A percentile compares a stretch with the other conserved stretches of the same genome.
Conservation (phyloP, 768 basidiomycete genomes). For the Lactarius indigo region DNA sequence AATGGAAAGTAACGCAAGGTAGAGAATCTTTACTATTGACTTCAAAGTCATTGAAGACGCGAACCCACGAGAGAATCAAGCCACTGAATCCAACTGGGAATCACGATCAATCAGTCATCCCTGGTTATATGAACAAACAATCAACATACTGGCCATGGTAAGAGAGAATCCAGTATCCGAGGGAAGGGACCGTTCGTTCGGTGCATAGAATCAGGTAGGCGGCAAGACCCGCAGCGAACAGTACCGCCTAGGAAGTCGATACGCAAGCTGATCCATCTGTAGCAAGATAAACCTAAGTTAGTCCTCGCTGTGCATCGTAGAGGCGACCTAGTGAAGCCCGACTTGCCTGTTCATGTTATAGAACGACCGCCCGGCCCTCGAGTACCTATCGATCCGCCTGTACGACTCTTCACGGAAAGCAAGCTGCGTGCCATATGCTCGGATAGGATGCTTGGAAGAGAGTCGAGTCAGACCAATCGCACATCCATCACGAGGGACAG, state of each 20-base stretch:
- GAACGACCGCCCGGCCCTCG: conserved; percentile 39
- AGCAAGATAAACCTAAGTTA: neutral
- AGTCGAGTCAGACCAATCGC: neutral
- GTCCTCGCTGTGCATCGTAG: neutral
- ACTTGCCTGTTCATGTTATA: conserved; percentile 47
- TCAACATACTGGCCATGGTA: conserved; percentile 39
- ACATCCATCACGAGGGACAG: too few species aligned
- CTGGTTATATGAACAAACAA: neutral
- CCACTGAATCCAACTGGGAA: conserved; percentile 50
- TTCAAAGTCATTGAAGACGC: conserved; percentile 45
- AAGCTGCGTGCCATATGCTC: conserved; percentile 53
- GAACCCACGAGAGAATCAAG: conserved; percentile 50
- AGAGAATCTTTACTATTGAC: conserved; percentile 39
- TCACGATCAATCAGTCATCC: conserved; percentile 1
- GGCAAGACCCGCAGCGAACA: conserved; percentile 48
- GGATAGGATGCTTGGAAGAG: conserved; percentile 40
- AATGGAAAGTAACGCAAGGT: too few species aligned
- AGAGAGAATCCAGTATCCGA: conserved; percentile 40
- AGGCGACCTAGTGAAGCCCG: neutral
- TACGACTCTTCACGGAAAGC: conserved; percentile 42
- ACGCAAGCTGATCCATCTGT: conserved; percentile 46
- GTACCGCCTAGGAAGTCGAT: conserved; percentile 57
- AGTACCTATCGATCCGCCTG: conserved; percentile 46
- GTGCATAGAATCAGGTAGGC: conserved; percentile 49
- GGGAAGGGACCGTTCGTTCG: conserved; percentile 32